Base-by-base conservation (phyloP, 345 rosid species). In the Barbarea vulgaris region DNA sequence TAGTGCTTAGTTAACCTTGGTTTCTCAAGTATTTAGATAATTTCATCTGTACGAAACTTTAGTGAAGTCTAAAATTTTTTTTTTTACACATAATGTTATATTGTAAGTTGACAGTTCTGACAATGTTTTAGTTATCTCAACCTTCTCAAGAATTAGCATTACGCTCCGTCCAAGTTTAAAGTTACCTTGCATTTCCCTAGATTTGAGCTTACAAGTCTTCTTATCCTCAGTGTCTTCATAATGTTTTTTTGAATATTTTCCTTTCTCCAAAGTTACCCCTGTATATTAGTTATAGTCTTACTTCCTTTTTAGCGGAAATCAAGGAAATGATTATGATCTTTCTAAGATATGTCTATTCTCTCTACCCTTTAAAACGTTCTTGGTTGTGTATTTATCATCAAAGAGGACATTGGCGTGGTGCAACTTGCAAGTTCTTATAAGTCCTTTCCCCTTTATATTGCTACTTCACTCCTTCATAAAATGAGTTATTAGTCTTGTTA, bases 1-100 rank as follows among this genome's bases (percentile, higher is more conserved):
- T 25, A 39, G 72, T 67, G 25, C 70, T 46, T 55, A 55, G 73
- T 77, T 62, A 50, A 66, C 55, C 57, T 68, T 55, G 61, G 53
- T 57, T 73, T 73, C 76, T 50, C 61, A 44, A 52, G 48, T 69
- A 37, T 67, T 64, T 62, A 48, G 44, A 60, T 6, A 39, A 33
- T 36, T 67, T 50, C 48, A n/a, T 69, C 27, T 56, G 52, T 59
- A 39, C 44, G 39, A 11, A 4, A 10, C 50, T 4, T 33, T 71
- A 42, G 61, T 27, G 10, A 9, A 24, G 25, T 37, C 66, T 27
- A 34, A 52, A 25, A 7, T 7, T 31, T 9, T 69, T 9, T 62
- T 31, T 47, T 9, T 2, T 15, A 30, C 5, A 15, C 24, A 8
- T 18, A 28, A 22, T n/a, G 24, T 14, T 60, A 28, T 62, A 52